Conservation (phyloP, 73 alveolate species). For the Paraurostyla sp. region DNA sequence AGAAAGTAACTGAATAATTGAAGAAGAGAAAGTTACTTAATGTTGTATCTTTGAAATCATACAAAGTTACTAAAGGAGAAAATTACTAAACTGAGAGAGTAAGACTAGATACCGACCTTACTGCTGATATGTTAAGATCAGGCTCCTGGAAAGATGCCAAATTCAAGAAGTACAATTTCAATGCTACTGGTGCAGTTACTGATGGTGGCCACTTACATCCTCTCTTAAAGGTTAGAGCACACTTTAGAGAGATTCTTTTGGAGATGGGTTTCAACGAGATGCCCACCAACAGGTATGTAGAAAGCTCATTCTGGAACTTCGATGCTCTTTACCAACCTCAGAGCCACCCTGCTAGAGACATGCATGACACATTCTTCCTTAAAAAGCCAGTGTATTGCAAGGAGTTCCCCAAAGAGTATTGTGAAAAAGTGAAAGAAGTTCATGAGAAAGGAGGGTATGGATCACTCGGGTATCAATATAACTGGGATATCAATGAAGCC, state of each 20-base stretch:
- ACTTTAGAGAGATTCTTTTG: constrained; percentile 96
- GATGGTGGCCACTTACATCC: constrained; percentile 98
- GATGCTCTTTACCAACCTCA: constrained; percentile 99
- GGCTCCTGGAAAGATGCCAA: constrained; percentile 87
- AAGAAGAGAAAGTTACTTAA: constrained; percentile 90
- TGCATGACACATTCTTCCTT: constrained; percentile 99
- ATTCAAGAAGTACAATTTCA: constrained; percentile 93
- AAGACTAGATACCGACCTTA: constrained; percentile 94
- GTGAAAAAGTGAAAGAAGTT: constrained; percentile 95
- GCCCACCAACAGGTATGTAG: constrained; percentile 99
- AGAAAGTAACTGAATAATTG: constrained; percentile 80
- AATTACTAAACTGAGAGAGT: constrained; percentile 82
- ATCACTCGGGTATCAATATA: constrained; percentile 98
- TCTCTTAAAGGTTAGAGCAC: constrained; percentile 96
- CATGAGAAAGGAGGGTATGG: constrained; percentile 99
- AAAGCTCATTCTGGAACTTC: constrained; percentile 99
- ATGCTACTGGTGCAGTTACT: constrained; percentile 87
- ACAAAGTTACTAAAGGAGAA: constrained; percentile 87
- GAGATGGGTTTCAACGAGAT: constrained; percentile 99
- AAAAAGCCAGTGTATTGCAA: constrained; percentile 87
- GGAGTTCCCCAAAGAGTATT: constrained; percentile 90
- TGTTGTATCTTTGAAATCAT: constrained; percentile 69
- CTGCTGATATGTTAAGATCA: constrained; percentile 90
- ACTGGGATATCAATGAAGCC: constrained; percentile 98
- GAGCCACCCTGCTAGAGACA: constrained; percentile 99